A percentile compares a stretch with the other conserved stretches of the same genome.
phyloP scores from a whole-genome alignment of 495 filamentous ascomycete genomes.

The Lasiosphaeria ovina region DNA sequence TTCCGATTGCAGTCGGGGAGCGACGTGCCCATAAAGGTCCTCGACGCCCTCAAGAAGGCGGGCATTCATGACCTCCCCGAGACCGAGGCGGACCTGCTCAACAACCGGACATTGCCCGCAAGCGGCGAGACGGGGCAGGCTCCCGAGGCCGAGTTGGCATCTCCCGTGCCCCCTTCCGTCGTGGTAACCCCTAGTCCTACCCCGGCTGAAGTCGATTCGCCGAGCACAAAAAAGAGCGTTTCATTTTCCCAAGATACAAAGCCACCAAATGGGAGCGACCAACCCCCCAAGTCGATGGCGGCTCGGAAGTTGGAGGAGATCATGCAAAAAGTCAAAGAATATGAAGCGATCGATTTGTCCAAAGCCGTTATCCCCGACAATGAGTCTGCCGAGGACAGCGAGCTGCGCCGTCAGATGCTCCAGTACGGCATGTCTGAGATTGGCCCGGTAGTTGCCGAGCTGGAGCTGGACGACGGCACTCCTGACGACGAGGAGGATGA shows the following conservation, averaged over 20 bases:
- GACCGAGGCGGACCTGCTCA: constrained; percentile 13
- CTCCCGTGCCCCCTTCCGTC: not conserved
- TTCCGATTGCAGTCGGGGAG: constrained; percentile 59
- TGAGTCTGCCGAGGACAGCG: constrained; percentile 76
- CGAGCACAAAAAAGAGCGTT: constrained; percentile 37
- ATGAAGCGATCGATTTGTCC: constrained; percentile 39
- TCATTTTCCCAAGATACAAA: constrained; percentile 59
- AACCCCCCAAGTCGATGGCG: constrained; percentile 32
- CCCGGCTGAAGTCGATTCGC: constrained; percentile 3
- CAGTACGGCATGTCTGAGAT: constrained; percentile 81
- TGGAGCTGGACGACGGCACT: constrained; percentile 74
- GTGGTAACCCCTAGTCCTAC: not conserved
- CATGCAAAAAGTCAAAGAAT: constrained; percentile 45
- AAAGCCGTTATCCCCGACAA: constrained; percentile 51
- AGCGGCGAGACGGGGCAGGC: not conserved
- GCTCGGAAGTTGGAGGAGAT: constrained; percentile 48
- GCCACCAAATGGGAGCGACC: constrained; percentile 32
- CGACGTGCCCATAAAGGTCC: constrained; percentile 57
- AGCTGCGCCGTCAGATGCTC: constrained; percentile 87
- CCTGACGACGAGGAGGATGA: constrained; percentile 57
- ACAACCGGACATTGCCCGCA: not conserved
- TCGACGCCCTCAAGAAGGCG: constrained; percentile 67
- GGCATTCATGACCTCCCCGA: constrained; percentile 41
- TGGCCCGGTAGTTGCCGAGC: constrained; percentile 87
- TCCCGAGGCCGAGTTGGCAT: constrained; percentile 1